phyloP scores from a whole-genome alignment of 2,329 filamentous ascomycete species.

The Geosmithia morbida region DNA sequence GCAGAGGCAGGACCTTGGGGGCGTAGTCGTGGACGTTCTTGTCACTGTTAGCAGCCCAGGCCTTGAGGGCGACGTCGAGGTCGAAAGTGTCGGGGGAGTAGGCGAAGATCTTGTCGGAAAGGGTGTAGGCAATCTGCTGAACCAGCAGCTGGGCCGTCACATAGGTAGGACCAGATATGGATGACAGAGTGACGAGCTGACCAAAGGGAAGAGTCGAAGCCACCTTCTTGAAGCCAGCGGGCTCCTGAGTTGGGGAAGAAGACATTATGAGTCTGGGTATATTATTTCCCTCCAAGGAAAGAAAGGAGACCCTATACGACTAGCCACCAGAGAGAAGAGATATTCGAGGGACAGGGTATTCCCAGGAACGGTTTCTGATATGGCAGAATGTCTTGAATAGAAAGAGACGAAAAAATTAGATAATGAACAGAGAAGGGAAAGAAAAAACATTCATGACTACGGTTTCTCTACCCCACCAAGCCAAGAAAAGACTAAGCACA shows the following conservation, averaged over 20 bases:
- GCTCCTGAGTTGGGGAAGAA: constrained; percentile 1
- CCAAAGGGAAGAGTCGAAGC: constrained; percentile 44
- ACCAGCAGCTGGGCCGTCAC: constrained; percentile 85
- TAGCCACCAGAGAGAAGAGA: background rate
- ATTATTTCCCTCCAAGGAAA: background rate
- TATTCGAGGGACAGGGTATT: background rate
- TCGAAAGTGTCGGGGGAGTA: constrained; percentile 93
- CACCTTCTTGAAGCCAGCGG: constrained; percentile 21
- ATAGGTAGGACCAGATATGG: constrained; percentile 79
- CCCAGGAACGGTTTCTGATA: background rate
- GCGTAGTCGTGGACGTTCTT: constrained; percentile 71
- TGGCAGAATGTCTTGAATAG: background rate
- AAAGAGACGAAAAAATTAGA: background rate
- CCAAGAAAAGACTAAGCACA: background rate
- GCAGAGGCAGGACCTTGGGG: constrained; percentile 64
- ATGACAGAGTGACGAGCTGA: constrained; percentile 35
- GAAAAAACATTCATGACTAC: background rate
- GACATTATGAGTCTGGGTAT: background rate
- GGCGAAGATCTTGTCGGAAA: constrained; percentile 95
- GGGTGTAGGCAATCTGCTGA: constrained; percentile 87
- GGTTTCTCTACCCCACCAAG: background rate
- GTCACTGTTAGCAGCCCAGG: constrained; percentile 58
- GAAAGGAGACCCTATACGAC: background rate
- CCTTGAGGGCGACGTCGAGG: constrained; percentile 67
- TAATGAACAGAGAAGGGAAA: background rate